Base-by-base conservation (phyloP, 2,329 filamentous ascomycete genomes). In the Falciphora oryzae region DNA sequence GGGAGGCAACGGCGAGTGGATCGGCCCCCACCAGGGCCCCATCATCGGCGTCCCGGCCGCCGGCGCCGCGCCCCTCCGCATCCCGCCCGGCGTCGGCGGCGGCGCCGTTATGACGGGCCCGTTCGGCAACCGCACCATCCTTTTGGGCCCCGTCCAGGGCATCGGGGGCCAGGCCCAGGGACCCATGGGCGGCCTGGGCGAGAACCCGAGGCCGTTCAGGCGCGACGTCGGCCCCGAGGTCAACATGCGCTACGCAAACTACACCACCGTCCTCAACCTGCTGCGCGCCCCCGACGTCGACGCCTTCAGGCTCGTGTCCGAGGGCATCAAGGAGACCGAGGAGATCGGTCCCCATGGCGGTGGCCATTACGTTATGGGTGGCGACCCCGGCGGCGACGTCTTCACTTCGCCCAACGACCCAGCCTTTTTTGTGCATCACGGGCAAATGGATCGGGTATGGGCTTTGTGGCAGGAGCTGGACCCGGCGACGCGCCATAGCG, bases 31-130 rank as follows among this genome's bases (percentile, higher is more conserved):
- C 59, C 66, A 72, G 0, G 74, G 74, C 22, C 71, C 73, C 16
- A 66, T 73, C 13, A 73, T 73, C 62, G 14, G 35, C 13, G 68
- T 67, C 0, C 72, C 73, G 13, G 70, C 71, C 3, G 65, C 70
- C 3, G 68, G 70, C 50, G 70, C 68, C 32, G 68, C 65, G 13
- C 64, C 64, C 57, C 68, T 65, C 35, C 65, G 66, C 63, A 53
- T 78, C 22, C 77, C 79, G 2, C 74, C 77, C 0, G 83, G 81
- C 28, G 73, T 74, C 0, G 83, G 83, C n/a, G 83, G 83, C 59
- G 83, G 83, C 8, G 85, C 78, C 69, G 74, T 85, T 1, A 73
- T 70, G 11, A 76, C 73, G 2, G 81, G 81, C 0, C 81, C 82
- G 0, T 76, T 83, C 3, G 71, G 70, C n/a, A 75, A 75, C 67